Conservation (phyloP, 108 stramenopile species). For the Cylindrotheca closterium region DNA sequence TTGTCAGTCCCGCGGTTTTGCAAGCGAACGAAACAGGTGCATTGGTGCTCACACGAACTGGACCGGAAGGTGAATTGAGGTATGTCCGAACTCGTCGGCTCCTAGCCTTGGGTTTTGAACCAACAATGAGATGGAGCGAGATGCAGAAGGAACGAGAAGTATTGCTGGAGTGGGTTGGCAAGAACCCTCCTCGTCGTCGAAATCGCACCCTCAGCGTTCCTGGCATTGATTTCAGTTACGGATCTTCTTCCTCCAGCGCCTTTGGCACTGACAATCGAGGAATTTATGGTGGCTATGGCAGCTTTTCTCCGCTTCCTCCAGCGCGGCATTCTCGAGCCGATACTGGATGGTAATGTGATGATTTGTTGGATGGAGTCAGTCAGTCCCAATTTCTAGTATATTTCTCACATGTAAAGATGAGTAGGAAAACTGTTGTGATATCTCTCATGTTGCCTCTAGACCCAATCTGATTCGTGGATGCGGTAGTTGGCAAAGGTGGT, state of each 20-base stretch:
- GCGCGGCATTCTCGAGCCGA: conserved; percentile 4
- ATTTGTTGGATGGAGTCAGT: background rate
- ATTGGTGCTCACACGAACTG: conserved; percentile 44
- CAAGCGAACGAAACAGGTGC: conserved; percentile 82
- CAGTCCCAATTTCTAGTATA: background rate
- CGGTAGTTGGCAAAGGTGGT: too few species aligned
- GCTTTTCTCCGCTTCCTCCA: background rate
- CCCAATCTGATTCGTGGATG: too few species aligned
- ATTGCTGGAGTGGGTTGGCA: conserved; percentile 53
- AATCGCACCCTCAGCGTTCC: conserved; percentile 52
- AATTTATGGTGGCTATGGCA: conserved; percentile 27
- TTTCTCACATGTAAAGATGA: too few species aligned
- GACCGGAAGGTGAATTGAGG: conserved; percentile 35
- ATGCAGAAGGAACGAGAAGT: conserved; percentile 60
- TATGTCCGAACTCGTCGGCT: conserved; percentile 62
- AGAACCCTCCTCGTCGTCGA: conserved; percentile 41
- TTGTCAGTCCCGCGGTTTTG: conserved; percentile 71
- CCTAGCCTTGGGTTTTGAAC: conserved; percentile 74
- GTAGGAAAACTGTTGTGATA: too few species aligned
- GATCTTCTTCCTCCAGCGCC: conserved; percentile 2
- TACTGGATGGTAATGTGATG: conserved; percentile 10
- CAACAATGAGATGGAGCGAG: conserved; percentile 60
- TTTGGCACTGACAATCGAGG: conserved; percentile 45
- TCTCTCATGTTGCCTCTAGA: too few species aligned
- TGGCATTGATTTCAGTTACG: conserved; percentile 50